These are phyloP conservation scores for Scutellaria galericulata DNA, from an alignment of 257 asterid species.

Conservation along the genomic window DNA sequence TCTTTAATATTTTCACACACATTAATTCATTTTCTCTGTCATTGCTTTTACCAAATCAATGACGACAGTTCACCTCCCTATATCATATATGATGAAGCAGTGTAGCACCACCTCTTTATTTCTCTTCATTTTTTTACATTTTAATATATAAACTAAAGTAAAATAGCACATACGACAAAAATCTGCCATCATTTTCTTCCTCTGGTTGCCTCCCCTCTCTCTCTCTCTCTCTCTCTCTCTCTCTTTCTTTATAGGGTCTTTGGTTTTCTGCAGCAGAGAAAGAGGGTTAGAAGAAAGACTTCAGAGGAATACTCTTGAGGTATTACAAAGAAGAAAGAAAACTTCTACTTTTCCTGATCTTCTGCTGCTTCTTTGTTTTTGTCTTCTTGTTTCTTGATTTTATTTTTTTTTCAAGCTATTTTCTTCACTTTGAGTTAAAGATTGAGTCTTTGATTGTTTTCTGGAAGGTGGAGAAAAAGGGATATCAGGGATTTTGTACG, in stretches of 20 bases:
- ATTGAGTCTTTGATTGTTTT: slow-evolving; percentile 16
- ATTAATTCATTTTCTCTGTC: neutral
- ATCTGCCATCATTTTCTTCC: neutral
- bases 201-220: neutral
- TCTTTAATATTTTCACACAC: too few species aligned
- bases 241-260: slow-evolving; percentile 45
- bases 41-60: too few species aligned
- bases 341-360: neutral
- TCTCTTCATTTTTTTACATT: neutral
- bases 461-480: neutral
- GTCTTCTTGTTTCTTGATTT: neutral
- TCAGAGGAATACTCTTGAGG: slow-evolving; percentile 27
- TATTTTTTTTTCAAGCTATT: neutral
- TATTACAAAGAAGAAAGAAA: neutral
- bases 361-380: neutral
- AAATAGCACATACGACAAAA: neutral
- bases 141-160: neutral
- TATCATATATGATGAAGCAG: too few species aligned
- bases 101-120: neutral
- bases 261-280: slow-evolving; percentile 41
- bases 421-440: slow-evolving; percentile 8
- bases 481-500: neutral
- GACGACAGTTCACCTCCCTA: too few species aligned
- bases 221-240: slow-evolving; percentile 23
- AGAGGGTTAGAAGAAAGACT: slow-evolving; percentile 37